Conservation (phyloP, 106 monocot genomes). For the Dactylorhiza incarnata region DNA sequence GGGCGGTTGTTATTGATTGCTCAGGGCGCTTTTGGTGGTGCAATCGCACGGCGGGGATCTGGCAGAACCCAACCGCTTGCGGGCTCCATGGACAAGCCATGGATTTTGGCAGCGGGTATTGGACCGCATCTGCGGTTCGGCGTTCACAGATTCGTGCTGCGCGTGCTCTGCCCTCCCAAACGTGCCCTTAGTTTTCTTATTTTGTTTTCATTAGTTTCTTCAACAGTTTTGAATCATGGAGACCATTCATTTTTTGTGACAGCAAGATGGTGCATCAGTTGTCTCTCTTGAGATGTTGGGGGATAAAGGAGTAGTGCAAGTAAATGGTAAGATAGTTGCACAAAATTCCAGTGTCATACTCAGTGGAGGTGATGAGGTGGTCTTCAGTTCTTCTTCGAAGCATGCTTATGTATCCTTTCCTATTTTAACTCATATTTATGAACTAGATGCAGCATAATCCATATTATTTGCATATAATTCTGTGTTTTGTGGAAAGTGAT, state of each 20-base stretch:
- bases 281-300: slow-evolving; percentile 63
- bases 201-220: background rate
- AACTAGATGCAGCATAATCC: background rate
- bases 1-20: background rate
- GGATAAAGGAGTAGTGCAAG: slow-evolving; percentile 57
- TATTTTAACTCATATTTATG: background rate
- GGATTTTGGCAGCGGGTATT: no score
- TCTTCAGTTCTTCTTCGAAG: slow-evolving; percentile 71
- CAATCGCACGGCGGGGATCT: no score
- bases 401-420: slow-evolving; percentile 97
- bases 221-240: background rate
- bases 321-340: slow-evolving; percentile 80
- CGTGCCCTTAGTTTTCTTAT: background rate
- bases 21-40: no score
- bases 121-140: no score
- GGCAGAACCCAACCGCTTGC: no score
- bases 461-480: background rate
- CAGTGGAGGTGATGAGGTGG: slow-evolving; percentile 78
- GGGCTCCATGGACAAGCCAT: no score
- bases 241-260: slow-evolving; percentile 12
- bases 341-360: slow-evolving; percentile 53
- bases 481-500: background rate
- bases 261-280: slow-evolving; percentile 51
- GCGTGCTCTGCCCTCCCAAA: no score
- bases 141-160: no score